Percentiles rank a stretch among this genome's conserved stretches.
Evolutionary conservation across 768 basidiomycete species (phyloP).

Genomic region (Tylopilus subfusipes): DNA sequence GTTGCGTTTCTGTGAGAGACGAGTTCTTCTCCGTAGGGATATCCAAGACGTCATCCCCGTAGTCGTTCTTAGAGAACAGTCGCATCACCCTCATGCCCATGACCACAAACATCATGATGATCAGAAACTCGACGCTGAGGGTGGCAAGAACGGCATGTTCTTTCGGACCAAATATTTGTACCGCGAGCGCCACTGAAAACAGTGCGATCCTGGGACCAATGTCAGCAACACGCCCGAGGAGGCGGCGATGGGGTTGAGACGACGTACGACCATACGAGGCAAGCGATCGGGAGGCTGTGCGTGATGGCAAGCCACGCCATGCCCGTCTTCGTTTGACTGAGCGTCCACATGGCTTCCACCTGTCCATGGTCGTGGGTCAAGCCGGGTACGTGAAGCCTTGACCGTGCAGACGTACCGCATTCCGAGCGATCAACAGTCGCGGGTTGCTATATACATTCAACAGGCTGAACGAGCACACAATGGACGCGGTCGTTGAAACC

Average conservation of each 20-base stretch:
- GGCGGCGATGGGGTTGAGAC: background rate
- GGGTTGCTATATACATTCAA: constrained; percentile 13
- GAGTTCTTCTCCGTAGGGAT: background rate
- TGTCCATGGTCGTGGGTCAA: background rate
- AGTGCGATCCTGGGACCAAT: constrained; percentile 1
- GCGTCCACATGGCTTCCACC: constrained; percentile 3
- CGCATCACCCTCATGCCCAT: constrained; percentile 1
- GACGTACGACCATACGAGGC: constrained; percentile 17
- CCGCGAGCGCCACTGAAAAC: constrained; percentile 7
- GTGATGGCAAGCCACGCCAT: constrained; percentile 12
- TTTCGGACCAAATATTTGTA: constrained; percentile 6
- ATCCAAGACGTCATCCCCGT: background rate
- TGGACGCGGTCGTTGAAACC: constrained; percentile 7
- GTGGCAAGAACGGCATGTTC: background rate
- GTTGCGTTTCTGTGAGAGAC: background rate
- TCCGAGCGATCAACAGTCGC: background rate
- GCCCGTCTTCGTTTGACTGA: constrained; percentile 1
- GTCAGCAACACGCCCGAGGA: background rate
- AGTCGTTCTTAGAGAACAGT: background rate
- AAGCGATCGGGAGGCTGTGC: constrained; percentile 13
- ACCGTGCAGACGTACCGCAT: constrained; percentile 5
- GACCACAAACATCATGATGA: background rate
- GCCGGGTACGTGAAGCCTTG: background rate
- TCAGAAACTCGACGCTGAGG: constrained; percentile 1
- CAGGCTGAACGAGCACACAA: constrained; percentile 10